These are phyloP conservation scores for Rhodotorula toruloides DNA, from an alignment of 768 basidiomycete genomes.

Conservation along the genomic window DNA sequence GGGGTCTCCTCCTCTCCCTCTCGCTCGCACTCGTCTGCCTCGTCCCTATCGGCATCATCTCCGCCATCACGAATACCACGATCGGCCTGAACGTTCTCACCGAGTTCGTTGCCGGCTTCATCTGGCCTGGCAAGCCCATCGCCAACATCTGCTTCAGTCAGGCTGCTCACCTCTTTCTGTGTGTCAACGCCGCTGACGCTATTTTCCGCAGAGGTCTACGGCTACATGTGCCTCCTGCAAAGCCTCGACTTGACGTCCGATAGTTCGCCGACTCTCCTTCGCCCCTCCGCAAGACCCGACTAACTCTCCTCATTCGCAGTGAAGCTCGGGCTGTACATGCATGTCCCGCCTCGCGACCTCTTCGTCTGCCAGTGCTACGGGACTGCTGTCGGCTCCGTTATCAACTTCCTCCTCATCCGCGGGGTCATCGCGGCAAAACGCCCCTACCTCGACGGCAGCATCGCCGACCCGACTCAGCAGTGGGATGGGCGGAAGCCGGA, in stretches of 20 bases:
- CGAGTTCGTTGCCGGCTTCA: constrained; percentile 44
- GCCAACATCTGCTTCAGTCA: constrained; percentile 45
- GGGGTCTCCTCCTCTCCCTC: constrained; percentile 42
- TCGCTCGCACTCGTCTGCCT: constrained; percentile 41
- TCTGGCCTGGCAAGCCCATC: constrained; percentile 42
- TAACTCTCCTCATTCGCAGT: no score
- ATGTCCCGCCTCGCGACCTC: constrained; percentile 41
- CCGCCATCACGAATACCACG: constrained; percentile 31
- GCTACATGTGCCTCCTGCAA: constrained; percentile 43
- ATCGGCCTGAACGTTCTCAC: constrained; percentile 44
- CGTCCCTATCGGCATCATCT: constrained; percentile 31
- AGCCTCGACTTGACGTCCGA: constrained; percentile 41
- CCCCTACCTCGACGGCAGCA: constrained; percentile 44
- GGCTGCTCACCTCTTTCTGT: neutral
- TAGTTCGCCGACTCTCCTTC: no score
- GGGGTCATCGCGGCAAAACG: constrained; percentile 43
- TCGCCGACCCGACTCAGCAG: constrained; percentile 39
- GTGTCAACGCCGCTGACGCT: neutral
- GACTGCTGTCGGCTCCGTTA: constrained; percentile 42
- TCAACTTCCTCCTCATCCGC: constrained; percentile 43
- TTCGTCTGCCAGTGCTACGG: constrained; percentile 41
- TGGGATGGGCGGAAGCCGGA: constrained; percentile 40
- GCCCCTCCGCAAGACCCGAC: no score
- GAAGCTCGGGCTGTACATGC: no score
- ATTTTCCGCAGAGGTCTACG: constrained; percentile 8